A percentile compares a stretch with the other conserved stretches of the same genome.
phyloP scores from a whole-genome alignment of 78 protist genomes.

The Anaeramoeba ignava region DNA sequence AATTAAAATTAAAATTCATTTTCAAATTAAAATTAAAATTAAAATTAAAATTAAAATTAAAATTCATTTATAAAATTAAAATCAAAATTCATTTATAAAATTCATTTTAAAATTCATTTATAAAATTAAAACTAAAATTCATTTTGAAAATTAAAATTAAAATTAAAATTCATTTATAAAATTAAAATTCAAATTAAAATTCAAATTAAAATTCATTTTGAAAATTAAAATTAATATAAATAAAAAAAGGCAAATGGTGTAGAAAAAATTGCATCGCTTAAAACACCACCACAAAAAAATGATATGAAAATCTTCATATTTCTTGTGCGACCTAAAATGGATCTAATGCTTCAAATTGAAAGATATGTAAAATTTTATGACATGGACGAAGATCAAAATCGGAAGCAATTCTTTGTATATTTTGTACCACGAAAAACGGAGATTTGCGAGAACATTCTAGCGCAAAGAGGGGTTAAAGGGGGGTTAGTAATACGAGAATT shows the following conservation, averaged over 20 bases:
- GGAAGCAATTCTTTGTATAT: conserved; percentile 27
- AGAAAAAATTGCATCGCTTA: conserved; percentile 49
- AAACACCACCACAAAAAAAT: conserved; percentile 26
- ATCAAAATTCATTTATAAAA: too few relatives aligned
- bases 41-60: too few relatives aligned
- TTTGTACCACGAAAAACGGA: conserved; percentile 55
- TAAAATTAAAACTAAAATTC: too few relatives aligned
- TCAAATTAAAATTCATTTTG: too few relatives aligned
- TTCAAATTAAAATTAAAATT: too few relatives aligned
- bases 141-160: too few relatives aligned
- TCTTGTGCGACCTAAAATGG: conserved; percentile 46
- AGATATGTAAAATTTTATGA: conserved; percentile 12
- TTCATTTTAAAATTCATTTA: too few relatives aligned
- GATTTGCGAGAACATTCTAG: conserved; percentile 54
- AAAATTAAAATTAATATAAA: too few relatives aligned
- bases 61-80: too few relatives aligned
- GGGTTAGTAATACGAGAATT: conserved; percentile 28
- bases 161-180: too few relatives aligned
- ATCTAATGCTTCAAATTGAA: not conserved
- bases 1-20: too few relatives aligned
- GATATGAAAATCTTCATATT: conserved; percentile 34
- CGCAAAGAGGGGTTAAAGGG: conserved; percentile 56
- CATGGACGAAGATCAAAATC: conserved; percentile 16
- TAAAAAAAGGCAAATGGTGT: conserved; percentile 63
- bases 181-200: too few relatives aligned